Percentiles rank a stretch among this genome's conserved stretches.
Evolutionary conservation across 2,329 filamentous ascomycete species (phyloP).

Genomic region (Paramyrothecium roridum): DNA sequence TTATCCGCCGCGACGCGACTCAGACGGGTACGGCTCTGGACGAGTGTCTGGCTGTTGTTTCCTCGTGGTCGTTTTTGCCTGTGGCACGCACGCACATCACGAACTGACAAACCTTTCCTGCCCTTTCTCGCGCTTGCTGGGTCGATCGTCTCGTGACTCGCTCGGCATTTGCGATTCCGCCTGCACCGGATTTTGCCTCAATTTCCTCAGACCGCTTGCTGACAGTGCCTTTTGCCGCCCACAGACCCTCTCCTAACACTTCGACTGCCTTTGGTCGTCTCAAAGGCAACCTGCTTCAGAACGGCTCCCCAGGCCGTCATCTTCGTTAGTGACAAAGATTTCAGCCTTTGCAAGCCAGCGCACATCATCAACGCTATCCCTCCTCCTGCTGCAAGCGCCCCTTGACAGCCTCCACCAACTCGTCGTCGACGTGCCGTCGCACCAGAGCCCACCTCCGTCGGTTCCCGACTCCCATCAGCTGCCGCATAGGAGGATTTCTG

Average conservation of each 20-base stretch:
- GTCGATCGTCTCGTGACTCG: background rate
- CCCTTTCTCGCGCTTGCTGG: background rate
- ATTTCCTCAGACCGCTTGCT: background rate
- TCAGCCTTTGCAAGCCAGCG: constrained; percentile 60
- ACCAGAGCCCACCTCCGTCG: constrained; percentile 48
- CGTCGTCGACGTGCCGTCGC: constrained; percentile 47
- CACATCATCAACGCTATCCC: constrained; percentile 66
- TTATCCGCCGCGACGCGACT: background rate
- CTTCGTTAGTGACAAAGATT: constrained; percentile 67
- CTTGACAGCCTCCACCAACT: constrained; percentile 49
- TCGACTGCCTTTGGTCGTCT: constrained; percentile 61
- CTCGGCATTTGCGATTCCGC: background rate
- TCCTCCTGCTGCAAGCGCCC: constrained; percentile 45
- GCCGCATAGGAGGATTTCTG: constrained; percentile 99
- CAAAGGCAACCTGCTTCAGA: constrained; percentile 58
- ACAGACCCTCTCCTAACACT: background rate
- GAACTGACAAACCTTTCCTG: background rate
- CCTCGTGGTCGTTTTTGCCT: background rate
- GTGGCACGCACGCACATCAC: too few relatives aligned
- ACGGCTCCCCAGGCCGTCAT: constrained; percentile 63
- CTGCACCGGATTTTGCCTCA: background rate
- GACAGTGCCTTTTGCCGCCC: constrained; percentile 1
- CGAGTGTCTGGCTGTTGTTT: background rate
- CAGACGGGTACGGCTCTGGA: background rate
- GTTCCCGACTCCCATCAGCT: constrained; percentile 71